These are phyloP conservation scores for Neoarthrinium moseri DNA, from an alignment of 2,329 filamentous ascomycete genomes.

Conservation along the genomic window DNA sequence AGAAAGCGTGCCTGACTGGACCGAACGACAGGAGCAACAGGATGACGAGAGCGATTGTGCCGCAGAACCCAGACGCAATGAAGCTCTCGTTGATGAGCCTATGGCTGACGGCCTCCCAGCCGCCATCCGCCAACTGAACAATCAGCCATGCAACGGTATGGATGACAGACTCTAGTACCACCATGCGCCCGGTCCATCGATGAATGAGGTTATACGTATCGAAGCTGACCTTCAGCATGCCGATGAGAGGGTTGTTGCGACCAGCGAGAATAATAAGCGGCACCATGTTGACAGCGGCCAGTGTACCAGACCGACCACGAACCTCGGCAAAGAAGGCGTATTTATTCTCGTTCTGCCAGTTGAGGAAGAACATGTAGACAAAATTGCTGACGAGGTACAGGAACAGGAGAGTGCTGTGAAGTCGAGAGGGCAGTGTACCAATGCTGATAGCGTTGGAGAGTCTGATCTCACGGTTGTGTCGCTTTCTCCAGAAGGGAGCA, in stretches of 20 bases:
- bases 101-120: slow-evolving; percentile 56
- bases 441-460: slow-evolving; percentile 55
- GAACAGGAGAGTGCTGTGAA: slow-evolving; percentile 57
- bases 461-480: slow-evolving; percentile 66
- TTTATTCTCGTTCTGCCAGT: slow-evolving; percentile 57
- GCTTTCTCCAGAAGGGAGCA: slow-evolving; percentile 62
- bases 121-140: slow-evolving; percentile 65
- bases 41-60: slow-evolving; percentile 58
- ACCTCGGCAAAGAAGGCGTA: slow-evolving; percentile 75
- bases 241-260: slow-evolving; percentile 90
- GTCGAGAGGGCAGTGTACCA: slow-evolving; percentile 63
- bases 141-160: slow-evolving; percentile 74
- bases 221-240: slow-evolving; percentile 81
- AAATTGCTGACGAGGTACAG: slow-evolving; percentile 61
- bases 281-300: slow-evolving; percentile 88
- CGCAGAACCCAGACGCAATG: slow-evolving; percentile 63
- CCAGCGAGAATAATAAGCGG: slow-evolving; percentile 85
- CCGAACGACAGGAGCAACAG: slow-evolving; percentile 72
- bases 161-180: slow-evolving; percentile 66
- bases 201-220: slow-evolving; percentile 94
- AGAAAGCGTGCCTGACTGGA: slow-evolving; percentile 87
- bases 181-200: slow-evolving; percentile 77
- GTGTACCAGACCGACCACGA: slow-evolving; percentile 78
- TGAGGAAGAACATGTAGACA: slow-evolving; percentile 60
- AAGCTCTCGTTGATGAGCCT: slow-evolving; percentile 60